Conservation (phyloP, 2,329 filamentous ascomycete genomes). For the Colletotrichum sp. region DNA sequence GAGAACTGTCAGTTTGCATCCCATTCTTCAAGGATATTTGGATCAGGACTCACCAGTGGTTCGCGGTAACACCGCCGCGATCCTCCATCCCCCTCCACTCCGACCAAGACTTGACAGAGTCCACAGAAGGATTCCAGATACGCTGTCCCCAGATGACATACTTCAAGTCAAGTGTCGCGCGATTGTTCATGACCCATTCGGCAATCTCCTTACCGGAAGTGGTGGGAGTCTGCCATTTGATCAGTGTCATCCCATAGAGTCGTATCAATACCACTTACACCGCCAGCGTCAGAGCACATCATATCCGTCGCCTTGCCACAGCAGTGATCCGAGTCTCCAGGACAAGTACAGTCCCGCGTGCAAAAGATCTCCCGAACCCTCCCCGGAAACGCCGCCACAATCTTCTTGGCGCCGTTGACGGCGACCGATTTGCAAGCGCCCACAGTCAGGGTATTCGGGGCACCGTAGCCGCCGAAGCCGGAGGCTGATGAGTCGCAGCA, state of each 20-base stretch:
- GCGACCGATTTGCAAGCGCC: slow-evolving; percentile 39
- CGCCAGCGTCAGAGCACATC: slow-evolving; percentile 41
- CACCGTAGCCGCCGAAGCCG: slow-evolving; percentile 39
- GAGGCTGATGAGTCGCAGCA: slow-evolving; percentile 38
- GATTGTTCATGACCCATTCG: slow-evolving; percentile 54
- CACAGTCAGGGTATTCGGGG: slow-evolving; percentile 36
- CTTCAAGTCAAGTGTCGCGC: slow-evolving; percentile 43
- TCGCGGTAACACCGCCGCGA: slow-evolving; percentile 42
- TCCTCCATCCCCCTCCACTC: slow-evolving; percentile 49
- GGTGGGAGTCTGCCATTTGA: slow-evolving; percentile 32
- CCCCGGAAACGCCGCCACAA: slow-evolving; percentile 39
- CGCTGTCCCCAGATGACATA: slow-evolving; percentile 57
- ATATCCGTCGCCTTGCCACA: slow-evolving; percentile 41
- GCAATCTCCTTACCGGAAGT: slow-evolving; percentile 47
- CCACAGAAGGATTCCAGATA: slow-evolving; percentile 46
- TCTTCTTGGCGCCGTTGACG: slow-evolving; percentile 36
- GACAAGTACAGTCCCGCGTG: slow-evolving; percentile 35
- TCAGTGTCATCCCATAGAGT: too few species aligned
- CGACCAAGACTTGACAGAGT: slow-evolving; percentile 42
- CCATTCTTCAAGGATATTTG: fast-evolving
- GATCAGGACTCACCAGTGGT: slow-evolving; percentile 42
- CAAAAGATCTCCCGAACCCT: slow-evolving; percentile 38
- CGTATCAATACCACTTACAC: too few species aligned
- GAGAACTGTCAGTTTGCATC: neutral
- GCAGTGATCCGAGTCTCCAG: slow-evolving; percentile 39